Percentiles rank a stretch among this genome's conserved stretches.
phyloP scores from a whole-genome alignment of 768 basidiomycete genomes.

The Hemileccinum rubropunctum region DNA sequence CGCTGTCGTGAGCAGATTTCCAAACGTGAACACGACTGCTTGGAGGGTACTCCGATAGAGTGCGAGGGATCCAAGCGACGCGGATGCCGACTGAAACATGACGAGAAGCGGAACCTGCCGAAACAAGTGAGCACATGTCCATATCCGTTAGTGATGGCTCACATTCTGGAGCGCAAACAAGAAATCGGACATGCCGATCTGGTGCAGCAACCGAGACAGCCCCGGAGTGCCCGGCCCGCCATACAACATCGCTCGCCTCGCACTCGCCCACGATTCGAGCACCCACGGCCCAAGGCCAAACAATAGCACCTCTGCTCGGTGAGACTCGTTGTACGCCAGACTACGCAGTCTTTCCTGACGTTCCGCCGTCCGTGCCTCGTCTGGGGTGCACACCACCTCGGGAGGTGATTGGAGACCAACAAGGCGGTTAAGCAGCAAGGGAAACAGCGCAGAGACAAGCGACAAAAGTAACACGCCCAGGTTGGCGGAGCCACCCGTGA shows the following conservation, averaged over 20 bases:
- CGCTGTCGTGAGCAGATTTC: constrained; percentile 58
- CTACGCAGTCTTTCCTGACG: constrained; percentile 74
- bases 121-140: neutral
- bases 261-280: constrained; percentile 68
- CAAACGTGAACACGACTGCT: constrained; percentile 62
- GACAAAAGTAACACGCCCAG: constrained; percentile 59
- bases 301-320: constrained; percentile 78
- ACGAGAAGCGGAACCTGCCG: constrained; percentile 71
- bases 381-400: constrained; percentile 46
- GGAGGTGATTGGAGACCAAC: constrained; percentile 39
- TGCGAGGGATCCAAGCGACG: constrained; percentile 78
- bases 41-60: constrained; percentile 79
- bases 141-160: constrained; percentile 22
- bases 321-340: constrained; percentile 68
- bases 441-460: constrained; percentile 57
- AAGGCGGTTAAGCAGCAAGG: constrained; percentile 55
- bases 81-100: constrained; percentile 65
- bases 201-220: constrained; percentile 46
- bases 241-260: constrained; percentile 57
- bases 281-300: constrained; percentile 89
- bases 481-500: constrained; percentile 54
- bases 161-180: constrained; percentile 70
- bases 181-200: constrained; percentile 63
- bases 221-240: constrained; percentile 46
- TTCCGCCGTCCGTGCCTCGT: constrained; percentile 63